Percentiles rank a stretch among this genome's conserved stretches.
phyloP scores from a whole-genome alignment of 129 eudicot species.

The Scalesia atractyloides region DNA sequence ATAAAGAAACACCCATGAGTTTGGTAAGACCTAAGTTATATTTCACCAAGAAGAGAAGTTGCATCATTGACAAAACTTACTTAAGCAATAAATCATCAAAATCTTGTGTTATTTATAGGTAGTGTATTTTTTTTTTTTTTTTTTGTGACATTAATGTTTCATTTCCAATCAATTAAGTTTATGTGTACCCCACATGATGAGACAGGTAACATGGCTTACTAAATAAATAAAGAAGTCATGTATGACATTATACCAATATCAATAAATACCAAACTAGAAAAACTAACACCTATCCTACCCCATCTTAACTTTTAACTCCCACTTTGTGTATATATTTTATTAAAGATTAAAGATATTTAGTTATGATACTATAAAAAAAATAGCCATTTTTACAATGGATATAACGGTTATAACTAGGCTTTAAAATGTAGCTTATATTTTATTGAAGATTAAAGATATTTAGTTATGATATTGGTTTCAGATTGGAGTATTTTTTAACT shows the following conservation, averaged over 20 bases:
- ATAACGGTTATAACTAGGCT: too few species aligned
- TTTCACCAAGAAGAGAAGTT: conserved; percentile 19
- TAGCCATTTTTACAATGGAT: too few species aligned
- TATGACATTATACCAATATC: conserved; percentile 10
- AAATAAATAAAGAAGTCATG: conserved; percentile 21
- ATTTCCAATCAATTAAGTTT: background rate
- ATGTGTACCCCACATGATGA: conserved; percentile 22
- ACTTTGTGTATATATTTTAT: background rate
- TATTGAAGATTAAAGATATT: too few species aligned
- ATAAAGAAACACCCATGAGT: conserved; percentile 28
- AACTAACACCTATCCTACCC: conserved; percentile 17
- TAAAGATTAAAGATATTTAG: background rate
- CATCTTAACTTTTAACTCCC: conserved; percentile 14
- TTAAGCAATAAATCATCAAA: background rate
- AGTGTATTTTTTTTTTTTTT: background rate
- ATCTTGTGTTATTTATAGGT: background rate
- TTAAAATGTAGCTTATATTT: too few species aligned
- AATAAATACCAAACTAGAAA: conserved; percentile 26
- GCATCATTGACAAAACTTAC: background rate
- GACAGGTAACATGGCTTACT: conserved; percentile 31
- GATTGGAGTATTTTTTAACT: too few species aligned
- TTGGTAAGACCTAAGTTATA: conserved; percentile 16
- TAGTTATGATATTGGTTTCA: too few species aligned
- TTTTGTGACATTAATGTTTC: background rate
- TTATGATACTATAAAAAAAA: background rate